Conservation (phyloP, 352 stramenopile genomes). For the Phytophthora megakarya region DNA sequence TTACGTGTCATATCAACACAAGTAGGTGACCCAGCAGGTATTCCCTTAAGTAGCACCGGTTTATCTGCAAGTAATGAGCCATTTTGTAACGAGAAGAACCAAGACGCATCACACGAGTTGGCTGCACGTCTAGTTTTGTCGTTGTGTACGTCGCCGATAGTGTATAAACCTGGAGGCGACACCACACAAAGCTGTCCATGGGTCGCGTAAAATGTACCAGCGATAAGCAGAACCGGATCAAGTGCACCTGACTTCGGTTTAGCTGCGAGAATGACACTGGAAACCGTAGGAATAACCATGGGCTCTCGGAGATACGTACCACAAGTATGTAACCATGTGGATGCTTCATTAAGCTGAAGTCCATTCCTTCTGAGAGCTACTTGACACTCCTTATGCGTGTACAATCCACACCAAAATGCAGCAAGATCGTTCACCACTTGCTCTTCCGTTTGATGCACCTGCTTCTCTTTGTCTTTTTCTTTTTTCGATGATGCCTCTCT, state of each 20-base stretch:
- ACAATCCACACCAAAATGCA: slow-evolving; percentile 69
- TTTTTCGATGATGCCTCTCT: slow-evolving; percentile 27
- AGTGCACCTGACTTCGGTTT: slow-evolving; percentile 45
- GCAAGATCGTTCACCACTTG: slow-evolving; percentile 48
- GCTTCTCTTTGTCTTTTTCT: slow-evolving; percentile 17
- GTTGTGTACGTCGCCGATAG: slow-evolving; percentile 38
- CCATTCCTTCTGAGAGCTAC: slow-evolving; percentile 59
- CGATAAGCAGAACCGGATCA: slow-evolving; percentile 77
- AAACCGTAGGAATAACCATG: slow-evolving; percentile 49
- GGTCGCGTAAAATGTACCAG: slow-evolving; percentile 73
- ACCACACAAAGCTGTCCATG: slow-evolving; percentile 64
- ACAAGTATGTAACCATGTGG: slow-evolving; percentile 52
- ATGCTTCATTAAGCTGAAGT: slow-evolving; percentile 45
- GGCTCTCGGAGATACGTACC: slow-evolving; percentile 48
- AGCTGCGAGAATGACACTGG: slow-evolving; percentile 34
- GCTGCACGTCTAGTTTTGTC: slow-evolving; percentile 49
- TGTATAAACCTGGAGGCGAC: slow-evolving; percentile 65
- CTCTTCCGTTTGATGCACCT: slow-evolving; percentile 30
- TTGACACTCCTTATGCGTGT: slow-evolving; percentile 58
- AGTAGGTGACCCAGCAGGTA: slow-evolving; percentile 67
- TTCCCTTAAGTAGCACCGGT: slow-evolving; percentile 57
- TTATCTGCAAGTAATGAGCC: slow-evolving; percentile 39
- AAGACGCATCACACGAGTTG: slow-evolving; percentile 62
- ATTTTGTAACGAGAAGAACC: slow-evolving; percentile 68
- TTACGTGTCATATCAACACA: slow-evolving; percentile 51